Evolutionary conservation across 257 asterid species (phyloP).

Genomic region (Leonotis leonurus): DNA sequence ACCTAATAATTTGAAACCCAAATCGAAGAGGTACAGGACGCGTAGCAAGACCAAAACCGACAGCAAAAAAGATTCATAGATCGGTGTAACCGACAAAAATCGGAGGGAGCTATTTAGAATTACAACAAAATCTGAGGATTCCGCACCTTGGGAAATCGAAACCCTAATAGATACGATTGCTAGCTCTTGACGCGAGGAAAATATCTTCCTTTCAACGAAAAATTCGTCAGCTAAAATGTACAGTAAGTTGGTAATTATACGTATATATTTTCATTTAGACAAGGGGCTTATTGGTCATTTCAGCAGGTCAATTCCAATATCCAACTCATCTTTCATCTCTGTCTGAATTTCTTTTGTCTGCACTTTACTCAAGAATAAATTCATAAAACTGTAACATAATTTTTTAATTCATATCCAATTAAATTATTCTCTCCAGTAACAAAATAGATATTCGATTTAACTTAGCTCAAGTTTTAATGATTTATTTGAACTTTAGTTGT

Average conservation of each 20-base stretch:
- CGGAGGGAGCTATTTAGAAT: background rate
- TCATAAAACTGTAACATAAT: no score
- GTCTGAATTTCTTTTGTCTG: no score
- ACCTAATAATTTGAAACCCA: background rate
- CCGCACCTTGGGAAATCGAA: background rate
- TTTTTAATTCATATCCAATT: no score
- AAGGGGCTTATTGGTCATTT: background rate
- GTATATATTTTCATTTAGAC: background rate
- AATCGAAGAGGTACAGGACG: background rate
- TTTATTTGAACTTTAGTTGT: no score
- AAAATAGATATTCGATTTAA: no score
- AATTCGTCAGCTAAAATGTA: background rate
- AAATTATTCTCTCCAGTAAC: no score
- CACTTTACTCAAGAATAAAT: no score
- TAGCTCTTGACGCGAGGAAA: background rate
- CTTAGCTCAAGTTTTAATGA: no score
- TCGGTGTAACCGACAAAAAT: background rate
- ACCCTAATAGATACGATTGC: background rate
- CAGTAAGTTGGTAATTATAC: no score
- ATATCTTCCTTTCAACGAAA: background rate
- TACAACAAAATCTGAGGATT: background rate
- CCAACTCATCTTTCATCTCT: background rate
- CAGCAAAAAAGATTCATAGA: background rate
- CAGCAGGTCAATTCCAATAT: background rate
- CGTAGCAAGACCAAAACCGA: background rate